Conservation (phyloP, 495 filamentous ascomycete species). For the Xylaria curta region DNA sequence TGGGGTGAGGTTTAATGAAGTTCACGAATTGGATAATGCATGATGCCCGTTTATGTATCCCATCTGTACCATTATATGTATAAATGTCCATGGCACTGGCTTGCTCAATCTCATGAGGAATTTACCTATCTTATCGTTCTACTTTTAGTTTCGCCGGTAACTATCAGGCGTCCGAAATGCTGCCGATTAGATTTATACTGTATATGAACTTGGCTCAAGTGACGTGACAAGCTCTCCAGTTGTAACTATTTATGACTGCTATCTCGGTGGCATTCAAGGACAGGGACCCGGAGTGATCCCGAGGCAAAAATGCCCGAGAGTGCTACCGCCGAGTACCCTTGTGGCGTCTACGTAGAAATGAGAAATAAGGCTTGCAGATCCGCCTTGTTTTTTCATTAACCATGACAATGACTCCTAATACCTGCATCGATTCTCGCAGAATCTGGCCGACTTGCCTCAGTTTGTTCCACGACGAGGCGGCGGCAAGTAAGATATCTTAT, state of each 20-base stretch:
- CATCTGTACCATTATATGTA: conserved; percentile 18
- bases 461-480: conserved; percentile 4
- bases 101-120: conserved; percentile 18
- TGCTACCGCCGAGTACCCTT: neutral
- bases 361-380: conserved; percentile 20
- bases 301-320: conserved; percentile 27
- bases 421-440: conserved; percentile 23
- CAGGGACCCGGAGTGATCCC: conserved; percentile 30
- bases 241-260: conserved; percentile 26
- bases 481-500: conserved; percentile 9
- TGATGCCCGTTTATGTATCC: conserved; percentile 12
- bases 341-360: neutral
- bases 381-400: conserved; percentile 14
- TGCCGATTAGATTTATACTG: neutral
- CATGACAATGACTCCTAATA: conserved; percentile 7
- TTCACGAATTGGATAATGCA: conserved; percentile 11
- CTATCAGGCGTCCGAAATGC: conserved; percentile 14
- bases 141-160: neutral
- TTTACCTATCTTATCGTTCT: neutral
- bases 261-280: conserved; percentile 27
- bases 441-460: neutral
- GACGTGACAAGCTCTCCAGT: neutral
- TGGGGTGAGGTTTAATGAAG: conserved; percentile 70
- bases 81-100: neutral
- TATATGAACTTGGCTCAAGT: neutral